Conservation (phyloP, 129 eudicot species). For the Tagetes patula region DNA sequence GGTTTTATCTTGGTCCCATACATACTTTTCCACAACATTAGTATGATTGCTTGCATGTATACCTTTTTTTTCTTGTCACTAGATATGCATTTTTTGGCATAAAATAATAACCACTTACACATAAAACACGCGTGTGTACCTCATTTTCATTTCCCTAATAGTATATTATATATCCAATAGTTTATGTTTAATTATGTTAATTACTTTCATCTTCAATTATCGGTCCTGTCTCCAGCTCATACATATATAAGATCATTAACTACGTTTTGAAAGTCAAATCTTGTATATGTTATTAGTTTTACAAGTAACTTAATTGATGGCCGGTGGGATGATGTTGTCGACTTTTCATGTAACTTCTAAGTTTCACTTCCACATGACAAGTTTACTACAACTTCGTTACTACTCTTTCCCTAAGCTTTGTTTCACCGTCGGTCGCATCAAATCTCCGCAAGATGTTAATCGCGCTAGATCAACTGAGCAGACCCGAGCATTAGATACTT, state of each 20-base stretch:
- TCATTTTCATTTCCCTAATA: background rate
- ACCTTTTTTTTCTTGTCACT: no score
- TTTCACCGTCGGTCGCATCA: background rate
- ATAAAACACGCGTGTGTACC: background rate
- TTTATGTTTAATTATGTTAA: constrained; percentile 6
- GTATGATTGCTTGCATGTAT: no score
- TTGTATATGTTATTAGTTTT: background rate
- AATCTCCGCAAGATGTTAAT: background rate
- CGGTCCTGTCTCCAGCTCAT: constrained; percentile 12
- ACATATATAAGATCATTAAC: background rate
- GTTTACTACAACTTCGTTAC: constrained; percentile 2
- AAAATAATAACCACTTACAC: background rate
- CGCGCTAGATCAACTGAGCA: background rate
- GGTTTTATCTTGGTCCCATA: no score
- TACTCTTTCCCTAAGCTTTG: background rate
- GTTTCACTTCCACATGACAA: constrained; percentile 18
- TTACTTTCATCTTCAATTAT: constrained; percentile 4
- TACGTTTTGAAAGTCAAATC: constrained; percentile 12
- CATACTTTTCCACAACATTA: no score
- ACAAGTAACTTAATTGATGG: background rate
- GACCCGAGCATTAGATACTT: no score
- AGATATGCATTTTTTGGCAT: background rate
- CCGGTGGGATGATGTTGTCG: background rate
- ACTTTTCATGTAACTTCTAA: constrained; percentile 5
- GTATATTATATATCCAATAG: background rate